Conservation (phyloP, 2,329 filamentous ascomycete species). For the Drechslerella stenobrocha region DNA sequence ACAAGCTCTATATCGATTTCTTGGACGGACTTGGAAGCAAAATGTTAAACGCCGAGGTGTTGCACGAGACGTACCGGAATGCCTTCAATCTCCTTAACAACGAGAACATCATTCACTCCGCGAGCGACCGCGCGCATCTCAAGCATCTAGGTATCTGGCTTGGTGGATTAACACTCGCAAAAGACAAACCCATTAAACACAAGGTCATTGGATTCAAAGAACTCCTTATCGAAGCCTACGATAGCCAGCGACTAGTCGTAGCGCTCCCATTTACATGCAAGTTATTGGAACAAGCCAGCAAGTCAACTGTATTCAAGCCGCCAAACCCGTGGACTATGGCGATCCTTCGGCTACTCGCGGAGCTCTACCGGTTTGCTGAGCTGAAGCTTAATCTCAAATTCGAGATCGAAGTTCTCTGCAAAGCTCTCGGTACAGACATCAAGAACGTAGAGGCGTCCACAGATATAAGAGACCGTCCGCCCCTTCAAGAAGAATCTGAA, state of each 20-base stretch:
- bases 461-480: slow-evolving; percentile 74
- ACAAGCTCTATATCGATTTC: slow-evolving; percentile 87
- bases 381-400: slow-evolving; percentile 97
- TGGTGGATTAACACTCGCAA: slow-evolving; percentile 85
- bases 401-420: slow-evolving; percentile 96
- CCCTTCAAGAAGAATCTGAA: slow-evolving; percentile 57
- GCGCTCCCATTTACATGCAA: slow-evolving; percentile 99
- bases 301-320: slow-evolving; percentile 85
- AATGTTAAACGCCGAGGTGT: slow-evolving; percentile 80
- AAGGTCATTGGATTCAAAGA: slow-evolving; percentile 98
- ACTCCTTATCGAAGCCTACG: slow-evolving; percentile 86
- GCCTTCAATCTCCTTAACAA: slow-evolving; percentile 86
- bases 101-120: slow-evolving; percentile 79
- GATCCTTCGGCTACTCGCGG: slow-evolving; percentile 84
- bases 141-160: slow-evolving; percentile 96
- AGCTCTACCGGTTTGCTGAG: slow-evolving; percentile 89
- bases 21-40: slow-evolving; percentile 80
- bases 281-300: slow-evolving; percentile 79
- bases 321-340: slow-evolving; percentile 99
- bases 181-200: slow-evolving; percentile 93
- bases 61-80: slow-evolving; percentile 88
- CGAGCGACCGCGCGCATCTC: slow-evolving; percentile 80
- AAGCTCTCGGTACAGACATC: slow-evolving; percentile 86
- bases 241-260: slow-evolving; percentile 85
- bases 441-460: slow-evolving; percentile 86